Base-by-base conservation (phyloP, 495 filamentous ascomycete genomes). In the Neurospora sublineolata region DNA sequence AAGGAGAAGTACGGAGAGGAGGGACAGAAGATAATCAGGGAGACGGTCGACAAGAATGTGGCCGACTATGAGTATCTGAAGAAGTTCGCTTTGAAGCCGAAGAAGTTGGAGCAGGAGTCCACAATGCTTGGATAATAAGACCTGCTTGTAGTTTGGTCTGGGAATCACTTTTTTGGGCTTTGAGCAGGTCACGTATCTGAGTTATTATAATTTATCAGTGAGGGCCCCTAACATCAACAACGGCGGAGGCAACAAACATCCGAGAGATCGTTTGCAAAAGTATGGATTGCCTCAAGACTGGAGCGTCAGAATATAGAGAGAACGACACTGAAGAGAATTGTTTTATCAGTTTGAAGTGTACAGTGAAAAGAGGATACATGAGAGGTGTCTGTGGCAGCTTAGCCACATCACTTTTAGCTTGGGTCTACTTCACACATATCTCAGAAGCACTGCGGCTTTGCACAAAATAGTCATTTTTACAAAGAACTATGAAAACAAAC, bases 51-150 rank as follows among this genome's bases (percentile, higher is more conserved):
- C 75, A 89, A 85, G 64, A 96, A 94, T 80, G 85, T 94, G 73
- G 81, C 81, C n/a, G 89, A 97, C 79, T 98, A 97, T 76, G 88
- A 96, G 81, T 96, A 96, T 79, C 81, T 98, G 81, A 97, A 94
- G 88, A 85, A 88, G 74, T 98, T 96, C 81, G 92, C 91, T 70
- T 83, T 97, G 76, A 76, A 77, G 75, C 52, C 52, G 52, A 64
- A 30, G 11, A 58, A 33, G 52, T 1, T 27, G 27, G 52, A 36
- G 27, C 7, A 64, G 52, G 6, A 30, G 12, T 33, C 9, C 6
- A 5, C 2, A 14, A 27, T 18, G 27, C 2, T 64, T 33, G 52
- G 1, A 16, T 18, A 5, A 64, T 36, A 64, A 16, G 52, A 30
- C 5, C 11, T 52, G 20, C 44, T 27, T 27, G n/a, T 41, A 41